These are phyloP conservation scores for Parvularia atlantis DNA, from an alignment of 78 protist species.

Conservation along the genomic window DNA sequence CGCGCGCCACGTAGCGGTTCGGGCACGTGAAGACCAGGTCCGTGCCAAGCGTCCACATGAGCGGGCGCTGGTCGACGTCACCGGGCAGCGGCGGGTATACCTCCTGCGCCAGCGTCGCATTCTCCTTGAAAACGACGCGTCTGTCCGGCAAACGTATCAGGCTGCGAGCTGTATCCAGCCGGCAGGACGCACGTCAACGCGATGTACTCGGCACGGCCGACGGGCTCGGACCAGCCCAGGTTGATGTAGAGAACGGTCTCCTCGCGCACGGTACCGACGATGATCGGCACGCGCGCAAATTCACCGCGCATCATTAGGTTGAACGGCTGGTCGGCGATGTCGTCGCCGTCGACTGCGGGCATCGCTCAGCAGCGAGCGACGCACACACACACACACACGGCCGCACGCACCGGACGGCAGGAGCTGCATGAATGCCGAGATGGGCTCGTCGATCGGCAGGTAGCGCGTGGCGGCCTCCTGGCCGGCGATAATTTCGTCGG, in stretches of 20 bases:
- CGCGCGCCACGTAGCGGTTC: neutral
- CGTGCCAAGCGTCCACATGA: conserved; percentile 22
- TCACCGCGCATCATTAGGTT: conserved; percentile 13
- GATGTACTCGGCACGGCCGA: conserved; percentile 1
- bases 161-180: no score
- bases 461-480: conserved; percentile 18
- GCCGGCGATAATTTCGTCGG: conserved; percentile 10
- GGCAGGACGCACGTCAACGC: no score
- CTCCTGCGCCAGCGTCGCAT: neutral
- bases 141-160: no score
- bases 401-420: no score
- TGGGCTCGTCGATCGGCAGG: conserved; percentile 3
- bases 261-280: conserved; percentile 23
- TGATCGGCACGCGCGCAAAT: conserved; percentile 27
- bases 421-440: conserved; percentile 17
- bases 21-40: conserved; percentile 30
- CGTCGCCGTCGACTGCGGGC: conserved; percentile 20
- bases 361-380: no score
- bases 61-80: conserved; percentile 22
- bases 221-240: conserved; percentile 18
- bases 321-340: conserved; percentile 28
- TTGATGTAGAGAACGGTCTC: conserved; percentile 31
- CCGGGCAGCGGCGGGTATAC: conserved; percentile 11
- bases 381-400: no score
- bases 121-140: conserved; percentile 6